A percentile compares a stretch with the other conserved stretches of the same genome.
Evolutionary conservation across 169 alveolate species (phyloP).

Genomic region (Cryptosporidium meleagridis): DNA sequence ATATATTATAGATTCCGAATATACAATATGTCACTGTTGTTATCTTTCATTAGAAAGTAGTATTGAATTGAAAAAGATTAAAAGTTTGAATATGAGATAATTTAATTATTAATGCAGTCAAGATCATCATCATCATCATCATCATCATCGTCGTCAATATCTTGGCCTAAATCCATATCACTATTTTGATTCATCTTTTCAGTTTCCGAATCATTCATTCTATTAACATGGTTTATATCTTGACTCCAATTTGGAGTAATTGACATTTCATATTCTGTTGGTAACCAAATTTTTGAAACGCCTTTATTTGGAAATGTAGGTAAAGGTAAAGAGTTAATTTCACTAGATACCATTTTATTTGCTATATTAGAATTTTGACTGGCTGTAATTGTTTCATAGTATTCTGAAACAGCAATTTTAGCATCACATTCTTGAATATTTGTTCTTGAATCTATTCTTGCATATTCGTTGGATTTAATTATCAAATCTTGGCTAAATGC

Average conservation of each 20-base stretch:
- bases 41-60: constrained; percentile 46
- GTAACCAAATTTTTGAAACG: constrained; percentile 55
- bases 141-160: not conserved
- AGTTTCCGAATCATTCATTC: constrained; percentile 2
- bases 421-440: constrained; percentile 49
- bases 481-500: constrained; percentile 61
- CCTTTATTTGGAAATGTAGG: constrained; percentile 63
- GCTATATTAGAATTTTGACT: constrained; percentile 26
- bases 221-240: not conserved
- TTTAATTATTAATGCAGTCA: not conserved
- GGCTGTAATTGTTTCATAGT: constrained; percentile 4
- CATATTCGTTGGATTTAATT: constrained; percentile 57
- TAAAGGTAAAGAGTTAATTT: constrained; percentile 60
- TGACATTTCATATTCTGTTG: constrained; percentile 48
- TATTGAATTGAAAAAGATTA: constrained; percentile 24
- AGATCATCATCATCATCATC: not conserved
- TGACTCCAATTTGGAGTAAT: constrained; percentile 62
- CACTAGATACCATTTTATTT: constrained; percentile 37
- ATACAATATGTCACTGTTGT: constrained; percentile 63
- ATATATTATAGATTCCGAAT: constrained; percentile 14
- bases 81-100: not conserved
- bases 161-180: not conserved
- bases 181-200: constrained; percentile 8
- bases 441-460: constrained; percentile 54
- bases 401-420: constrained; percentile 45